Evolutionary conservation across 1,139 yeast species (phyloP).

Genomic region (Yamadazyma atmosphaerica): DNA sequence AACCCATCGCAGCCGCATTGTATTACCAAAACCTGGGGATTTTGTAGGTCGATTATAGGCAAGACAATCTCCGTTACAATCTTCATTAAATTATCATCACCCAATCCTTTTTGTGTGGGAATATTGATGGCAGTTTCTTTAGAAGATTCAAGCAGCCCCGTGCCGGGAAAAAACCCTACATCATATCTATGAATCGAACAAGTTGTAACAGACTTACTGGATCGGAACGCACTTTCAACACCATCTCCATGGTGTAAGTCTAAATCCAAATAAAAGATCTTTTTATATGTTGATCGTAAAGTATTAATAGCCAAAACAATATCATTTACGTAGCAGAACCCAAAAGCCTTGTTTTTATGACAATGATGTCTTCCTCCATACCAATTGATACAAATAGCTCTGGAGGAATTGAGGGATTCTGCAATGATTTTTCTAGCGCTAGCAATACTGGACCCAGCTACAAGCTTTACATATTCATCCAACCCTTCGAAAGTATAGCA

Average conservation of each 20-base stretch:
- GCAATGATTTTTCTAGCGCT: conserved; percentile 40
- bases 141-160: conserved; percentile 43
- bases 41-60: conserved; percentile 38
- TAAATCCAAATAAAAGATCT: conserved; percentile 63
- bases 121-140: conserved; percentile 47
- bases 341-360: conserved; percentile 54
- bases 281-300: conserved; percentile 47
- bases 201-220: conserved; percentile 57
- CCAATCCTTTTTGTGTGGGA: conserved; percentile 58
- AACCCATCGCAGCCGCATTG: conserved; percentile 79
- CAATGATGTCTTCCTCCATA: conserved; percentile 83
- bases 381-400: conserved; percentile 60
- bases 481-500: conserved; percentile 63
- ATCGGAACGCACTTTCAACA: conserved; percentile 64
- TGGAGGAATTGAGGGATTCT: conserved; percentile 18
- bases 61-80: conserved; percentile 43
- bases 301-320: conserved; percentile 52
- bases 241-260: conserved; percentile 85
- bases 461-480: conserved; percentile 46
- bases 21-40: conserved; percentile 57
- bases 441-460: conserved; percentile 60
- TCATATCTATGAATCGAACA: conserved; percentile 66
- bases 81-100: conserved; percentile 41
- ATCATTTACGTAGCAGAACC: conserved; percentile 77
- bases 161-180: conserved; percentile 72